Evolutionary conservation across 73 alveolate species (phyloP).

Genomic region (Blepharisma stoltei): DNA sequence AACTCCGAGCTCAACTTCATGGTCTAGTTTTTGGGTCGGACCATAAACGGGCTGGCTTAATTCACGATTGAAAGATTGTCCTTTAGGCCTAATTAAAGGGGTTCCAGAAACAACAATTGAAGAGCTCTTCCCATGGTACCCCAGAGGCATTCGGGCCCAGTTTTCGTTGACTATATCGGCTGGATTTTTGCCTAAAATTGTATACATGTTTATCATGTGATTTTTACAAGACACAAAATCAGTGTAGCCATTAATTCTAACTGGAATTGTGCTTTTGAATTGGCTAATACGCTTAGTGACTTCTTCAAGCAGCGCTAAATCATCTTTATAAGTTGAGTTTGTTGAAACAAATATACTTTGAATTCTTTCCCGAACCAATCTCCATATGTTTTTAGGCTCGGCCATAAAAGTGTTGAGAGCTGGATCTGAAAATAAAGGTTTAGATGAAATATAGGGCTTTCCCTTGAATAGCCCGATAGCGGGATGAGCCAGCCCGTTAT

Average conservation of each 20-base stretch:
- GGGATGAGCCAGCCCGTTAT: too few relatives aligned
- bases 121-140: constrained; percentile 96
- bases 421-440: constrained; percentile 36
- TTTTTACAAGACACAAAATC: constrained; percentile 90
- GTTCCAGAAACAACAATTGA: constrained; percentile 68
- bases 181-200: constrained; percentile 70
- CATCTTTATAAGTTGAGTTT: constrained; percentile 9
- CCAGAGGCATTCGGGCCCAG: constrained; percentile 95
- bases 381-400: constrained; percentile 47
- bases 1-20: constrained; percentile 91
- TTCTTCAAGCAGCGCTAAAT: background rate
- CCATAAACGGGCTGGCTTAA: constrained; percentile 51
- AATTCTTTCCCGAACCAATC: constrained; percentile 50
- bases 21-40: constrained; percentile 86
- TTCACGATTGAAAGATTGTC: constrained; percentile 32
- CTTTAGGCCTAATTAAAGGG: constrained; percentile 41
- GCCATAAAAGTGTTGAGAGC: constrained; percentile 55
- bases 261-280: constrained; percentile 81
- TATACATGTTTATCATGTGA: constrained; percentile 91
- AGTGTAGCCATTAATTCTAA: constrained; percentile 91
- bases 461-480: too few relatives aligned
- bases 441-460: background rate
- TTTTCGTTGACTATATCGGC: constrained; percentile 92
- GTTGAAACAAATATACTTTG: constrained; percentile 35
- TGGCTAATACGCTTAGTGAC: constrained; percentile 30